Conservation (phyloP, 176 grass and related monocot genomes). For the Raddia distichophylla region DNA sequence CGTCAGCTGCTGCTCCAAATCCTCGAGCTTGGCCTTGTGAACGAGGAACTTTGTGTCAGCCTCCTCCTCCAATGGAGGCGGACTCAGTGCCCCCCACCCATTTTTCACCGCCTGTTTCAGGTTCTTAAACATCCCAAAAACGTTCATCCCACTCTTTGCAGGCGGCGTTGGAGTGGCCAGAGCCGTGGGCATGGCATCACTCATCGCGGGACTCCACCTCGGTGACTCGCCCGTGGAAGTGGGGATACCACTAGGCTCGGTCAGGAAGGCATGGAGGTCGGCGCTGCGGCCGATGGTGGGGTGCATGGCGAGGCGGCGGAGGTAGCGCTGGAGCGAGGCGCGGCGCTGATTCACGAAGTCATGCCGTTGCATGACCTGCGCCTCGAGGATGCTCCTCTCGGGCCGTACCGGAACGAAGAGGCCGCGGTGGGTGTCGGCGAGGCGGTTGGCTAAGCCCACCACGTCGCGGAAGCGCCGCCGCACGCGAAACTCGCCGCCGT, state of each 20-base stretch:
- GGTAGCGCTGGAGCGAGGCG: conserved; percentile 65
- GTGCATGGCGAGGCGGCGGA: conserved; percentile 71
- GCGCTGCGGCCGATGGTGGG: conserved; percentile 52
- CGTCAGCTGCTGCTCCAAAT: conserved; percentile 78
- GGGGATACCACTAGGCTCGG: conserved; percentile 49
- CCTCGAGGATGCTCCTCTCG: conserved; percentile 86
- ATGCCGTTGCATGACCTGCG: conserved; percentile 89
- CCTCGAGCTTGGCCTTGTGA: conserved; percentile 70
- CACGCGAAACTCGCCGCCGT: conserved; percentile 63
- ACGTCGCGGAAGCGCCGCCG: conserved; percentile 87
- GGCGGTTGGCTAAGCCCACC: conserved; percentile 68
- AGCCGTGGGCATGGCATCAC: conserved; percentile 1
- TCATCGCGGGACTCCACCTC: conserved; percentile 33
- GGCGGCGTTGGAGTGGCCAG: conserved; percentile 30
- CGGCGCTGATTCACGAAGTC: conserved; percentile 87
- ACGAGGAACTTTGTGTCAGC: conserved; percentile 66
- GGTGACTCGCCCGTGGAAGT: conserved; percentile 45
- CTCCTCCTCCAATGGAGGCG: conserved; percentile 56
- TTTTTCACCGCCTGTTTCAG: conserved; percentile 80
- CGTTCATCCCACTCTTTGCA: conserved; percentile 64
- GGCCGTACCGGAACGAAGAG: conserved; percentile 71
- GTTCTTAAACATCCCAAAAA: conserved; percentile 88
- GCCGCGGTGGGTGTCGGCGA: conserved; percentile 61
- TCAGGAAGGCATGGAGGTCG: conserved; percentile 67
- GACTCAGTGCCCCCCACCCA: conserved; percentile 53